A percentile compares a stretch with the other conserved stretches of the same genome.
Evolutionary conservation across 441 rosid species (phyloP).

Genomic region (Brassica hybrid): DNA sequence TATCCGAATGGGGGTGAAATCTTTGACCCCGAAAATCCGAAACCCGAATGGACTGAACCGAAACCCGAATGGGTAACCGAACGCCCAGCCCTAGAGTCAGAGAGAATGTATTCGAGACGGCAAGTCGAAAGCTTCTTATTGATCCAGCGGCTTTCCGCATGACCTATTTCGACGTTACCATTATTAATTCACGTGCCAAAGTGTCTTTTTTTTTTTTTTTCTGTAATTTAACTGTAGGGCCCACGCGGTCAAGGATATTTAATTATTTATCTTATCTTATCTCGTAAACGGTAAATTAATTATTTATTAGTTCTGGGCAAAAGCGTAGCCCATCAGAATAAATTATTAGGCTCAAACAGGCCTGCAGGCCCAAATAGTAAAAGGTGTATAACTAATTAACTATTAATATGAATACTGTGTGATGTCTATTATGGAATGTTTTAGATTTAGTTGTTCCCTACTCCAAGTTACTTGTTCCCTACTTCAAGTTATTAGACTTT

Average conservation of each 20-base stretch:
- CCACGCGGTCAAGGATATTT: neutral
- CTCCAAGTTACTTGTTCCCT: no score
- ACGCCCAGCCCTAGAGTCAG: no score
- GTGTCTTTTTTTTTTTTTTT: neutral
- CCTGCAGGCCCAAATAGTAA: neutral
- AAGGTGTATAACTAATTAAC: neutral
- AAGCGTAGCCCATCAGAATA: neutral
- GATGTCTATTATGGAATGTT: no score
- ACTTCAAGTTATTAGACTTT: no score
- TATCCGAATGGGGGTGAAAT: no score
- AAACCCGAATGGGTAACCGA: no score
- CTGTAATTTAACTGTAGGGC: neutral
- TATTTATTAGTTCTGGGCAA: neutral
- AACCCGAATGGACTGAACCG: no score
- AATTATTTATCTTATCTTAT: neutral
- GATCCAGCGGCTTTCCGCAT: neutral
- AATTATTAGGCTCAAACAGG: neutral
- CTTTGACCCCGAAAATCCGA: no score
- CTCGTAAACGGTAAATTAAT: neutral
- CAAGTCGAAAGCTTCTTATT: neutral
- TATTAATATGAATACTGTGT: no score
- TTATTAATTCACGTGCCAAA: conserved; percentile 1
- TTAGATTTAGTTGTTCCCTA: no score
- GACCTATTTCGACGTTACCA: conserved; percentile 10
- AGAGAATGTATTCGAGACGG: conserved; percentile 1